These are phyloP conservation scores for Alternaria hordeiaustralica DNA, from an alignment of 2,329 filamentous ascomycete species.

Conservation along the genomic window DNA sequence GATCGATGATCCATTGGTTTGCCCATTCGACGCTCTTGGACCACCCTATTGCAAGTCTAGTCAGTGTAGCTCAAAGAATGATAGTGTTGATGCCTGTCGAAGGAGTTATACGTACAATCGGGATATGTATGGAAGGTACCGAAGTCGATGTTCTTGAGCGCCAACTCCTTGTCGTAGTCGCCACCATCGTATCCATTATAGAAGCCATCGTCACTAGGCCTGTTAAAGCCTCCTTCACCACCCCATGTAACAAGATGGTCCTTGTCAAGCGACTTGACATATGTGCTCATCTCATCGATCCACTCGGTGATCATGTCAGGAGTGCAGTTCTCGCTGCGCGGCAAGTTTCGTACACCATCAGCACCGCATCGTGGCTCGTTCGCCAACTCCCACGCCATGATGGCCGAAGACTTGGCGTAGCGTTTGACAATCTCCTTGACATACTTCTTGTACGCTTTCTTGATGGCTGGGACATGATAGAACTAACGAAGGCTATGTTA, in stretches of 20 bases:
- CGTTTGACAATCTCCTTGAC: constrained; percentile 58
- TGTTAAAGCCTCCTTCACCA: constrained; percentile 53
- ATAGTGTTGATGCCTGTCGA: background rate
- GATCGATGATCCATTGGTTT: constrained; percentile 62
- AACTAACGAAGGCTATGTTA: constrained; percentile 9
- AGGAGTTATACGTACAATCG: constrained; percentile 45
- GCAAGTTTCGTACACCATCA: constrained; percentile 35
- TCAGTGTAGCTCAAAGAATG: background rate
- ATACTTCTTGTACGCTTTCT: constrained; percentile 58
- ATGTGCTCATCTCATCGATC: constrained; percentile 62
- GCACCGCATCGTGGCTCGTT: constrained; percentile 53
- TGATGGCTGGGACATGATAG: constrained; percentile 57
- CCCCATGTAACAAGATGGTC: constrained; percentile 64
- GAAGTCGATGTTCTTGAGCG: constrained; percentile 60
- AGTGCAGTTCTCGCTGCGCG: constrained; percentile 38
- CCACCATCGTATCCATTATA: constrained; percentile 57
- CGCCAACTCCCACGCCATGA: constrained; percentile 63
- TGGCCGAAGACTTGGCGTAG: constrained; percentile 56
- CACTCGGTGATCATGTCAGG: constrained; percentile 55
- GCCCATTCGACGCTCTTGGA: constrained; percentile 58
- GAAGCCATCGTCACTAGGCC: constrained; percentile 38
- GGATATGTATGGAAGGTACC: constrained; percentile 64
- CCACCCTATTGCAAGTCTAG: background rate
- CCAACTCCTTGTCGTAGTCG: constrained; percentile 61
- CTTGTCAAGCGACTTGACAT: constrained; percentile 60